Evolutionary conservation across 768 basidiomycete species (phyloP), one percentile per base, ranked within the genome.

Genomic region (Rhodosporidiobolus sp.): DNA sequence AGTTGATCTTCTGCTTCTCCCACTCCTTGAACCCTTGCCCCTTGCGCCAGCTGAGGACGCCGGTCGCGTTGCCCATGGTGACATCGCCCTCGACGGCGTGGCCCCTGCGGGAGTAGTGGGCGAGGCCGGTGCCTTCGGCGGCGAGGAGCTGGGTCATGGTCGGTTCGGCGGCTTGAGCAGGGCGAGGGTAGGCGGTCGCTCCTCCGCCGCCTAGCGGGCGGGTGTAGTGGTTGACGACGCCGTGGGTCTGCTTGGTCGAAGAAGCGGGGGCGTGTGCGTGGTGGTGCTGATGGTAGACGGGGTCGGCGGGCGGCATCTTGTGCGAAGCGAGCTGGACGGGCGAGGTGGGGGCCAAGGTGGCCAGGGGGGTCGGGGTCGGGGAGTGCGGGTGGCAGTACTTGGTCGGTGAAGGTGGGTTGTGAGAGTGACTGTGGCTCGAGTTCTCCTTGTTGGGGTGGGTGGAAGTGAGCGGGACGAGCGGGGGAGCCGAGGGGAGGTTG

Each of bases 1-100:
- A 93, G 50, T 91, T 89, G 56, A 96, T 79, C 48, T 96, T 83
- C 76, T 92, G 89, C 74, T 85, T 86, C 82, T 99, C 94, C 92
- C 93, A 93, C 28, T 88, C 81, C 80, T 91, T 72, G 70, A 80
- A 75, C 59, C 77, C 76, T 73, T 79, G 66, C 28, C 79, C 78
- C 49, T 78, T 77, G 45, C 79, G 60, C 79, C 79, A 79, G 43
- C 71, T 74, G 28, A 75, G 59, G 30, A 79, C 58, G 24, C 77
- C 78, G 6, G 77, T 79, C 52, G 75, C 77, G 56, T 69, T 62
- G 4, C 34, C 61, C 75, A 73, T 77, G 14, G 70, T 70, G 22
- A 48, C 52, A 64, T 72, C 70, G 6, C 68, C 63, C 26, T 62
- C 38, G 38, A 43, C 38, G 38, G 50, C 35, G 56, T 28, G 4